Base-by-base conservation (phyloP, 805 yeast species). In the Tanozyma kutaoensis region DNA sequence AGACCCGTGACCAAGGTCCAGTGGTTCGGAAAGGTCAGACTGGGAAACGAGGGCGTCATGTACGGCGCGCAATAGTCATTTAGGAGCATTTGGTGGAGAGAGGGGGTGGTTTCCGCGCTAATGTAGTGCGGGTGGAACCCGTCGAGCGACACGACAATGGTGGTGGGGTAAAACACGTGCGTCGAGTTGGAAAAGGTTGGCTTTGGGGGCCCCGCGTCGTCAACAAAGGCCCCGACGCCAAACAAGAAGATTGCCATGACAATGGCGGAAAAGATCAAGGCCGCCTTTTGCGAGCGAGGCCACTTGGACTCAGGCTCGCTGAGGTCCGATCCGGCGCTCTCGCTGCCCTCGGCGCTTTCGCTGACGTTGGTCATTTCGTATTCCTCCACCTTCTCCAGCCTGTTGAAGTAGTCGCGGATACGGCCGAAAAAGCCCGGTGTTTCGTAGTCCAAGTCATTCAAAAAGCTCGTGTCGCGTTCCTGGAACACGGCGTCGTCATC, bases 101-200 rank as follows among this genome's bases (percentile, higher is more conserved):
- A 58, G 1, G 97, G 97, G 0, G 95, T 86, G 17, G 62, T 42
- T 12, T 58, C 52, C 5, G 65, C 39, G 3, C 76, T 72, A 9
- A 86, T 69, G 45, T 84, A 79, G 42, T 81, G 88, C 3, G 96
- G 96, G 43, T 86, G 93, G 48, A 86, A 78, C 8, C 95, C 95
- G 47, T 82, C 95, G 16, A 88, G 49, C 1, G 95, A 82, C 2
- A 86, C 59, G 24, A 85, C 45, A 2, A 86, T 52, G 2, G 95
- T 86, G 7, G 93, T 72, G n/a, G 91, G 80, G 40, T 75, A 58
- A 48, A 75, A 81, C 3, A 55, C 55, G 35, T 69, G 72, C 0
- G 93, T 76, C 2, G 82, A 78, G 45, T 82, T 82, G 20, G 57
- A 47, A 8, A 58, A 36, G 17, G 7, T 15, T 5, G 17, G 17